Evolutionary conservation across 768 basidiomycete genomes (phyloP).

Genomic region (Auricularia sp.): DNA sequence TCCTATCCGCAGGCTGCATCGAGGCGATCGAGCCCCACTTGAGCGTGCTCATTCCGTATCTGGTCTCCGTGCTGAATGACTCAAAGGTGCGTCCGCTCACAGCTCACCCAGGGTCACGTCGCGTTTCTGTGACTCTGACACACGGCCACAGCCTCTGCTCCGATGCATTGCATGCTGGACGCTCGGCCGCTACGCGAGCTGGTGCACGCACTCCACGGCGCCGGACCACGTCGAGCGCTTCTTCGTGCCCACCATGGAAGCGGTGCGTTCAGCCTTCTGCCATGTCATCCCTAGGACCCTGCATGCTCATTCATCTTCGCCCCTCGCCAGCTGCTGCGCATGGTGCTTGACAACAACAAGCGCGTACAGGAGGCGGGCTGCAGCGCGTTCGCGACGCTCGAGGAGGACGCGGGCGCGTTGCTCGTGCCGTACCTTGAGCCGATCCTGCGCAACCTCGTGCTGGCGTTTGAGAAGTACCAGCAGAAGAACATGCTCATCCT

Average conservation of each 20-base stretch:
- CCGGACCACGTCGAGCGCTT: constrained; percentile 83
- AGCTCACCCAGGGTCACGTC: neutral
- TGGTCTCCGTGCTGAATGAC: constrained; percentile 84
- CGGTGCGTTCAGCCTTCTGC: constrained; percentile 42
- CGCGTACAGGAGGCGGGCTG: constrained; percentile 99
- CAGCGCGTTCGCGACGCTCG: constrained; percentile 95
- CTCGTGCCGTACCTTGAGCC: constrained; percentile 92
- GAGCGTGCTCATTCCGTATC: constrained; percentile 84
- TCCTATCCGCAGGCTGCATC: constrained; percentile 65
- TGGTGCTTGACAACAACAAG: constrained; percentile 97
- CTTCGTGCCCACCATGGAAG: constrained; percentile 98
- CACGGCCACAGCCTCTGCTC: constrained; percentile 66
- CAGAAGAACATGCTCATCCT: constrained; percentile 98
- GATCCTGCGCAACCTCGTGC: constrained; percentile 86
- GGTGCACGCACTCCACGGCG: constrained; percentile 80
- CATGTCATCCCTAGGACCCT: neutral
- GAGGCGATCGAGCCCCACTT: constrained; percentile 92
- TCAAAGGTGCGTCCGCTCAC: constrained; percentile 54
- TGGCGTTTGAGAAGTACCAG: constrained; percentile 96
- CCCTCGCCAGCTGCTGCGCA: constrained; percentile 71
- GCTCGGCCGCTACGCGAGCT: constrained; percentile 94
- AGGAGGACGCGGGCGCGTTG: constrained; percentile 89
- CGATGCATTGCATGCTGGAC: constrained; percentile 99
- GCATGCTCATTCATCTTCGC: neutral
- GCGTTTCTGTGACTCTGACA: constrained; percentile 5